Conservation (phyloP, 768 basidiomycete genomes). For the Exsudoporus frostii region DNA sequence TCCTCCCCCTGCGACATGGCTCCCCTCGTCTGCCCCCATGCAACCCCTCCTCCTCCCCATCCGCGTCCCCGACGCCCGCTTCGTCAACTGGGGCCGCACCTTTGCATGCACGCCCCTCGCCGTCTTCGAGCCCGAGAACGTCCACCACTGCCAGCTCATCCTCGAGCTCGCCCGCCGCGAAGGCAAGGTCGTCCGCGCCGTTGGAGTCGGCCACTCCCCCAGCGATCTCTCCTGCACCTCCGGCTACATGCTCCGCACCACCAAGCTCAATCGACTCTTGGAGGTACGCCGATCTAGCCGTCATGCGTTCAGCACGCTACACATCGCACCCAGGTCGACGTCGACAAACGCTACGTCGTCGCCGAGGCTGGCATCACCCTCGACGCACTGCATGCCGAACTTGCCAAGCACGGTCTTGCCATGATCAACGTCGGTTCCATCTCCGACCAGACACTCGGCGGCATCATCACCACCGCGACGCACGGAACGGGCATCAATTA, state of each 20-base stretch:
- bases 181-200: constrained; percentile 68
- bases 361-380: constrained; percentile 81
- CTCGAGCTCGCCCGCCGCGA: constrained; percentile 80
- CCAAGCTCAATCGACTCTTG: constrained; percentile 65
- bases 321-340: constrained; percentile 53
- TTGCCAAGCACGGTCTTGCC: constrained; percentile 68
- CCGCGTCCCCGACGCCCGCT: constrained; percentile 37
- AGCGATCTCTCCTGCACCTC: constrained; percentile 90
- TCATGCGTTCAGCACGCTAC: too few relatives aligned
- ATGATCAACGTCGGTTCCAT: constrained; percentile 95
- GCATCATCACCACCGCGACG: constrained; percentile 89
- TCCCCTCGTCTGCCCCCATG: neutral
- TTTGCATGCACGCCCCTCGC: constrained; percentile 66
- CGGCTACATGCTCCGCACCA: constrained; percentile 82
- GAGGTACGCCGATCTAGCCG: constrained; percentile 54
- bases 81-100: constrained; percentile 86
- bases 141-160: constrained; percentile 66
- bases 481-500: constrained; percentile 86
- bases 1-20: neutral
- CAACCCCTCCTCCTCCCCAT: constrained; percentile 27
- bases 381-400: constrained; percentile 63
- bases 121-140: constrained; percentile 73
- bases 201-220: constrained; percentile 90
- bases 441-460: constrained; percentile 92
- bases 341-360: constrained; percentile 60